Conservation (phyloP, 768 basidiomycete genomes). For the Cystobasidium ongulense region DNA sequence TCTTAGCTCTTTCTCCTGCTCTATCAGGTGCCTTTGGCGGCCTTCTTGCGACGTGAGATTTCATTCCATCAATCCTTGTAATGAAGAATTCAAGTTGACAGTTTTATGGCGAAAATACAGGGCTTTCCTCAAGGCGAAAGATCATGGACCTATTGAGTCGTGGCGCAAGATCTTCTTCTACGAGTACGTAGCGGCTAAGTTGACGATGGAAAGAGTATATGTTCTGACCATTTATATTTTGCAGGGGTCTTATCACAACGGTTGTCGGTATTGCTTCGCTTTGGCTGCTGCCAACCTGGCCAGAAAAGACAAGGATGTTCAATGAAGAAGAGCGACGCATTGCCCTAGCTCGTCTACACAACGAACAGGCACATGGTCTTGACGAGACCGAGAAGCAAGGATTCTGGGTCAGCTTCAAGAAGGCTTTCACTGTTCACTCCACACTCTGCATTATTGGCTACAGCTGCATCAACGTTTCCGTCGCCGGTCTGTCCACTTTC, state of each 20-base stretch:
- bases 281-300: neutral
- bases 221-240: neutral
- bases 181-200: neutral
- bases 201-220: neutral
- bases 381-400: neutral
- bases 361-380: neutral
- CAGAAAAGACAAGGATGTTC: slow-evolving; percentile 23
- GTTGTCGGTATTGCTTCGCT: neutral
- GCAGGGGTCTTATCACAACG: slow-evolving; percentile 21
- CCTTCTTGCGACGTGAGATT: neutral
- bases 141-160: neutral
- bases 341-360: slow-evolving; percentile 4
- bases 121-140: slow-evolving; percentile 11
- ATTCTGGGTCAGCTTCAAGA: slow-evolving; percentile 10
- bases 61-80: neutral
- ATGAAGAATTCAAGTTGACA: neutral
- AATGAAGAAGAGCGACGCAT: slow-evolving; percentile 17
- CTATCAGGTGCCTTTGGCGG: slow-evolving; percentile 15
- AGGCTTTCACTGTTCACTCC: slow-evolving; percentile 5
- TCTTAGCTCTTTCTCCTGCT: slow-evolving; percentile 9
- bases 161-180: slow-evolving; percentile 33
- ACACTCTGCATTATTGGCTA: slow-evolving; percentile 30
- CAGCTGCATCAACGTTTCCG: slow-evolving; percentile 48
- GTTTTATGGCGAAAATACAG: no score
- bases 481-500: slow-evolving; percentile 74